phyloP scores from a whole-genome alignment of 352 stramenopile genomes.

The Pythium scleroteichum region DNA sequence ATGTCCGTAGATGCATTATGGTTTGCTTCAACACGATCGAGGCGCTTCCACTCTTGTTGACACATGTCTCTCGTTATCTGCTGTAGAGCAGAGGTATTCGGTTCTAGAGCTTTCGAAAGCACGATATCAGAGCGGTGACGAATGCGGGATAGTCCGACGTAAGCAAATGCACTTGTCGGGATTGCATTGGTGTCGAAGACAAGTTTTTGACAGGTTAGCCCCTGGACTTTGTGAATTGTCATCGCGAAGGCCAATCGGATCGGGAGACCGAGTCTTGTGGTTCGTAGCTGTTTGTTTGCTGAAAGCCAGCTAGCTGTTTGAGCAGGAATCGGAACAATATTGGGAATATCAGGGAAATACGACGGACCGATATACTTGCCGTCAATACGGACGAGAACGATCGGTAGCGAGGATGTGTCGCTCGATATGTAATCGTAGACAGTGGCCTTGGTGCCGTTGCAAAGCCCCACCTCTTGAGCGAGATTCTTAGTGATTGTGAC shows the following conservation, averaged over 20 bases:
- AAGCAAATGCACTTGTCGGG: background rate
- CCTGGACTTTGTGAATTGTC: slow-evolving; percentile 5
- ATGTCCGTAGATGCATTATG: too few relatives aligned
- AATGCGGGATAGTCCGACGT: background rate
- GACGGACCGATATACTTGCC: background rate
- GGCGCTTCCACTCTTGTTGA: too few relatives aligned
- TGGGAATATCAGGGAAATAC: background rate
- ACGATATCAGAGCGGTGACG: background rate
- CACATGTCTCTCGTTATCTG: background rate
- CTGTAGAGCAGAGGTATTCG: background rate
- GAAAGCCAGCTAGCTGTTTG: background rate
- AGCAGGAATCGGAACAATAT: background rate
- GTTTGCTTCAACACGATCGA: too few relatives aligned
- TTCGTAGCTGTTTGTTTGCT: background rate
- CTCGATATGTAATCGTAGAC: background rate
- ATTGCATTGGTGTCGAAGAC: slow-evolving; percentile 3
- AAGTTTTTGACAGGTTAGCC: background rate
- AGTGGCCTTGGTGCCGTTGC: background rate
- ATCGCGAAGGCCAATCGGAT: background rate
- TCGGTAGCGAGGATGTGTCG: background rate
- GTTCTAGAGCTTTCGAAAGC: background rate
- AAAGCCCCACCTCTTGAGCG: background rate
- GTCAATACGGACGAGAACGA: background rate
- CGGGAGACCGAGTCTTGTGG: background rate
- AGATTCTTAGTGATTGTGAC: slow-evolving; percentile 2